Base-by-base conservation (phyloP, 2,329 filamentous ascomycete species). In the Aaosphaeria arxii region DNA sequence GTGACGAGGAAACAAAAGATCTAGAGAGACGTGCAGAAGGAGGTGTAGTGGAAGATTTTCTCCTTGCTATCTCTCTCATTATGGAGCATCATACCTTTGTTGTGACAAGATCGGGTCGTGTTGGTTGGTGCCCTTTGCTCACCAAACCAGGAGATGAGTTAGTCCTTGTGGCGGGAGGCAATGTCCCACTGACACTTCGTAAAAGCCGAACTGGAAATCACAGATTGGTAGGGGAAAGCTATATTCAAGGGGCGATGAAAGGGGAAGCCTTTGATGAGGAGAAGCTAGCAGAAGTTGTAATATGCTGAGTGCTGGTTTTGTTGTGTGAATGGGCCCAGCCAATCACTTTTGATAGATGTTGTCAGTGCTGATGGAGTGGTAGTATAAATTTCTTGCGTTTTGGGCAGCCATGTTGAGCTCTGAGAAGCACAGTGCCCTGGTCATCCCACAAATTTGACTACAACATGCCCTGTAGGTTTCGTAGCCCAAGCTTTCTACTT, bases 221-320 rank as follows among this genome's bases (percentile, higher is more conserved):
- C 13, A 9, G 17, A 41, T 9, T 41, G 9, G 9, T 24, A 11
- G 17, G 39, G 39, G 39, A 41, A 41, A 9, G 11, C 7, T 41
- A 41, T 4, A 11, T 41, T 11, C 39, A 41, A 9, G 39, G 39
- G 6, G 44, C 46, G 1, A 50, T 53, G 51, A 46, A 44, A 28
- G 51, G 51, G 9, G 33, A 36, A 36, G 33, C 33, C 13, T 36
- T 11, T 36, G 2, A 11, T 36, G 33, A 36, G 2, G 33, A 36
- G 33, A 13, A 36, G 33, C 13, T 36, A 13, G 33, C 9, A 36
- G 13, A 9, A 36, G 13, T 36, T 24, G 17, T 24, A 24, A 24
- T 24, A 24, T 24, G 17, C 17, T 24, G 17, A 24, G 17, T 24
- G 17, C 17, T 24, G 17, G 17, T 24, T 24, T 24, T 3, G 17